phyloP scores from a whole-genome alignment of 2,329 filamentous ascomycete genomes.

The Colletotrichum siamense region DNA sequence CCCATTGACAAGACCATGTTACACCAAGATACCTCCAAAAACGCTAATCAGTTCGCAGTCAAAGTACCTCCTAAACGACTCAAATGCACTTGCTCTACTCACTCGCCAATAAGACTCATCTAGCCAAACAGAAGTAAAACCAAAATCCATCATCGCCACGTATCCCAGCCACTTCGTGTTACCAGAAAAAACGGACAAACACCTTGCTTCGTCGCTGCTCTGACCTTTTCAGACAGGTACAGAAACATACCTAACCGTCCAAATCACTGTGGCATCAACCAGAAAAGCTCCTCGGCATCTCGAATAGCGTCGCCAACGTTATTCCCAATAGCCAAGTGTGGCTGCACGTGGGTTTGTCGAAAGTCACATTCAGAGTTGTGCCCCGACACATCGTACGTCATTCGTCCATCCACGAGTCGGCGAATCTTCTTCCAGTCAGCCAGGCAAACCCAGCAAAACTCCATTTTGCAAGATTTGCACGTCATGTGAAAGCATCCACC shows the following conservation, averaged over 20 bases:
- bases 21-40: no score
- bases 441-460: slow-evolving; percentile 39
- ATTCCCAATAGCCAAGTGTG: background rate
- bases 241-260: background rate
- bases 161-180: background rate
- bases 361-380: background rate
- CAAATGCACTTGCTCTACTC: background rate
- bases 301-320: background rate
- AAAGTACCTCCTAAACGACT: background rate
- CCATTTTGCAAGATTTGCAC: slow-evolving; percentile 38
- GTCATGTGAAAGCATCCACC: slow-evolving; percentile 47
- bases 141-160: background rate
- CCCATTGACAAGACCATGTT: background rate
- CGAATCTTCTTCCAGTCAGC: slow-evolving; percentile 26
- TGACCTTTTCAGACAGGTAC: background rate
- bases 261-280: background rate
- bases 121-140: background rate
- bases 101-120: background rate
- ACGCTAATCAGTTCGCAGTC: background rate
- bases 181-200: background rate
- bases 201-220: background rate
- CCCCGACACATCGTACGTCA: background rate
- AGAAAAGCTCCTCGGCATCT: background rate
- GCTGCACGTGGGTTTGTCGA: background rate
- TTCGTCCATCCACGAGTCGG: background rate